Conservation (phyloP, 2,329 filamentous ascomycete species). For the Phaeosphaeria sp. region DNA sequence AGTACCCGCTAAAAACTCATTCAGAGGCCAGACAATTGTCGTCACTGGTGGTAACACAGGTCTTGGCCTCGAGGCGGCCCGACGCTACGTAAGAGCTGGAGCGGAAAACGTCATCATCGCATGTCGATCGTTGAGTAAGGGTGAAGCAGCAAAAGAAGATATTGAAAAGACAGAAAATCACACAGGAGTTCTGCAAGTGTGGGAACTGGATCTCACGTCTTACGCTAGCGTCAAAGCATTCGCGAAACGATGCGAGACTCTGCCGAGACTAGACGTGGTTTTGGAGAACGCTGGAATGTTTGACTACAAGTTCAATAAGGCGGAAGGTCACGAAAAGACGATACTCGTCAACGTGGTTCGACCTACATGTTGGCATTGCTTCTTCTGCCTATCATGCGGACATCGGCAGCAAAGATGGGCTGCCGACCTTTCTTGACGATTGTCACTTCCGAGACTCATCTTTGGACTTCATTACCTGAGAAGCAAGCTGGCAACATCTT, state of each 20-base stretch:
- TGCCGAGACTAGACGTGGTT: background rate
- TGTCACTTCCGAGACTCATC: constrained; percentile 34
- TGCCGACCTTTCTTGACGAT: constrained; percentile 17
- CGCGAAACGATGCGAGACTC: background rate
- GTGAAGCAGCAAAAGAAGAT: background rate
- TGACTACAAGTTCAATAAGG: background rate
- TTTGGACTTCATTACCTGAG: constrained; percentile 26
- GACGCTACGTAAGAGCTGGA: background rate
- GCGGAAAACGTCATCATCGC: background rate
- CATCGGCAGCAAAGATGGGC: background rate
- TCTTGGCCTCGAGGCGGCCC: background rate
- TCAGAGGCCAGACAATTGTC: background rate
- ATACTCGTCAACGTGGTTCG: background rate
- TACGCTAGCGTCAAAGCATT: background rate
- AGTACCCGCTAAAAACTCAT: background rate
- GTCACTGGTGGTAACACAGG: background rate
- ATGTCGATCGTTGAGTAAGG: background rate
- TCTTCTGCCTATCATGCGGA: background rate
- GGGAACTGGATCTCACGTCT: background rate
- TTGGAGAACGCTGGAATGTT: background rate
- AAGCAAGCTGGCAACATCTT: constrained; percentile 23
- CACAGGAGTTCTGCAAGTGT: background rate
- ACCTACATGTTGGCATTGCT: background rate
- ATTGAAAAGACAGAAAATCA: background rate
- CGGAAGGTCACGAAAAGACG: background rate